Evolutionary conservation across 225 moss, liverwort and hornwort genomes (phyloP), one percentile per base, ranked within the genome.

Genomic region (Straminergon stramineum): DNA sequence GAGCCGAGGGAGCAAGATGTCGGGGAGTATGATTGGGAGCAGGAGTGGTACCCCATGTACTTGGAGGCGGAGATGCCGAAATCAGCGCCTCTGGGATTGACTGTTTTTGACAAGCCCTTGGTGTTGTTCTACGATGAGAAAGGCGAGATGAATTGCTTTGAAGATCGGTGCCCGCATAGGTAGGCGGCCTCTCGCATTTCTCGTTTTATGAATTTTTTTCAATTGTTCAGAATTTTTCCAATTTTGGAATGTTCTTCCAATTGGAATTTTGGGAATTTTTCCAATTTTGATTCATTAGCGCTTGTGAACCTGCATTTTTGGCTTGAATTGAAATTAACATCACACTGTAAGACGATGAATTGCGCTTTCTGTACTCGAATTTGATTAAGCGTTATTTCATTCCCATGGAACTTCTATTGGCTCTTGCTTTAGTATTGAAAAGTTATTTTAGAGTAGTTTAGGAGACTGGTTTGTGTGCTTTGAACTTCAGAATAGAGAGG

Each of bases 151-250:
- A 93, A 93, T 85, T 97, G 96, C 84, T 89, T 97, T n/a, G 95
- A 96, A 87, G 96, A 97, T 91, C 96, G 96, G 13, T 97, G 96
- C 60, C 96, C 96, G 70, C 96, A 96, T 89, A 96, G 96, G 96
- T 96, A 7, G 80, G 41, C 41, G 80, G 13, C 10, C 39, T 82
- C 35, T 60, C 7, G 23, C n/a, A 39, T 61, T 27, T 35, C 28
- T 35, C 26, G 2, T 14, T 34, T 32, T n/a, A 32, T 62, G 32
- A 45, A 45, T 20, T 17, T 24, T 39, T 55, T 39, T 15, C 64
- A 55, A 5, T 30, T 10, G 60, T 52, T 26, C 19, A 22, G 22
- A 43, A 2, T 0, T 4, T 24, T 24, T 15, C 23, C 22, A 56
- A 9, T 37, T 37, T 24, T 37, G 26, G 17, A 79, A n/a, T 57